Conservation (phyloP, 2,329 filamentous ascomycete species). For the Paracamarosporium sp. region DNA sequence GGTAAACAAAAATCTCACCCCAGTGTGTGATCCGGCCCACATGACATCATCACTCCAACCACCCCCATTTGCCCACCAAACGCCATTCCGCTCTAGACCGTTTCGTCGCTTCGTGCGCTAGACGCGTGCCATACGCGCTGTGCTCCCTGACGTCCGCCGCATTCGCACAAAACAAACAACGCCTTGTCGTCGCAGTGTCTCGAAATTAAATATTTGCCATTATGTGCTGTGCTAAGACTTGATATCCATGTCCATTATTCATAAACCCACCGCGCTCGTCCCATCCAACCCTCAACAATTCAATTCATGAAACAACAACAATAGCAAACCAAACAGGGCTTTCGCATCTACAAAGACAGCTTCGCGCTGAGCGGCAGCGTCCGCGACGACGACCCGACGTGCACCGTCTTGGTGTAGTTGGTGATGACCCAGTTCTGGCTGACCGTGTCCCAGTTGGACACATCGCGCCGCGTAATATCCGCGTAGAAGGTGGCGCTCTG, state of each 20-base stretch:
- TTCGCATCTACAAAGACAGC: slow-evolving; percentile 28
- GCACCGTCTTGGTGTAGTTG: slow-evolving; percentile 63
- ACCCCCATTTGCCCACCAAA: neutral
- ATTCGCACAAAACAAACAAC: neutral
- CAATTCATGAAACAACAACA: slow-evolving; percentile 15
- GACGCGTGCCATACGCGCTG: neutral
- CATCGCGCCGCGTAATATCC: slow-evolving; percentile 76
- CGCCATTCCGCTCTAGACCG: neutral
- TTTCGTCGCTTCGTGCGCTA: neutral
- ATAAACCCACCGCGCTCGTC: neutral
- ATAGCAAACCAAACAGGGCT: neutral
- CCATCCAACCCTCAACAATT: neutral
- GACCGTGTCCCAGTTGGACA: slow-evolving; percentile 84
- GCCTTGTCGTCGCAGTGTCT: neutral
- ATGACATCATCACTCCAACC: slow-evolving; percentile 7
- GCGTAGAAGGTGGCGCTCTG: slow-evolving; percentile 69
- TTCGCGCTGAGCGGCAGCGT: slow-evolving; percentile 58
- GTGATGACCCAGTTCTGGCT: slow-evolving; percentile 83
- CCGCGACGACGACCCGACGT: slow-evolving; percentile 66
- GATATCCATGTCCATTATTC: neutral
- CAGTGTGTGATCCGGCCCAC: neutral
- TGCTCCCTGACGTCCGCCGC: neutral
- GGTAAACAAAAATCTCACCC: slow-evolving; percentile 10
- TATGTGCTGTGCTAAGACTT: neutral
- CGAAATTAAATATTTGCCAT: neutral